phyloP scores from a whole-genome alignment of 2,329 filamentous ascomycete genomes.

The Fusarium sp. region DNA sequence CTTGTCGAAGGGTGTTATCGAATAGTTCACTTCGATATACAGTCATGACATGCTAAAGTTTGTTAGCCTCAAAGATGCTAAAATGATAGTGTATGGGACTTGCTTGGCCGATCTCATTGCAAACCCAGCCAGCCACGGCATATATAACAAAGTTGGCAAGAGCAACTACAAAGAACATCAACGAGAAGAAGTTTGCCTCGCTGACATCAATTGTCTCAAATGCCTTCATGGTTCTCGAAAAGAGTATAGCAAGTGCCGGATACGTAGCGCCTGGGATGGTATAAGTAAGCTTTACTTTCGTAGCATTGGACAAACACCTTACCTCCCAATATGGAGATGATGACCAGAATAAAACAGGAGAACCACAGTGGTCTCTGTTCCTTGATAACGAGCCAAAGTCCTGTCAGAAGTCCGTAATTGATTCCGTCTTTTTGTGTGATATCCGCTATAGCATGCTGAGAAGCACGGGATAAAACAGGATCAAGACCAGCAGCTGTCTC shows the following conservation, averaged over 20 bases:
- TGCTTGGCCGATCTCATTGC: constrained; percentile 53
- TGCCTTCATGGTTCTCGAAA: constrained; percentile 54
- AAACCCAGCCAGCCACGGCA: constrained; percentile 50
- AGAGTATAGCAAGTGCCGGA: constrained; percentile 55
- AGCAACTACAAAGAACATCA: constrained; percentile 68
- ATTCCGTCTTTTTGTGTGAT: constrained; percentile 10
- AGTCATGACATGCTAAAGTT: constrained; percentile 46
- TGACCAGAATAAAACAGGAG: constrained; percentile 28
- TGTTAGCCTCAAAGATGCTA: neutral
- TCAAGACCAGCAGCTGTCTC: constrained; percentile 49
- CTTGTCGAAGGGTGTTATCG: constrained; percentile 64
- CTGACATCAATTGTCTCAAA: constrained; percentile 49
- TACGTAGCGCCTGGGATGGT: constrained; percentile 50
- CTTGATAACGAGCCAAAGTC: constrained; percentile 46
- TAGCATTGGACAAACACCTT: neutral
- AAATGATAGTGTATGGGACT: neutral
- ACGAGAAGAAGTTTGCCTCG: constrained; percentile 62
- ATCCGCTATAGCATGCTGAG: constrained; percentile 36
- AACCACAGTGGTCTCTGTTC: constrained; percentile 48
- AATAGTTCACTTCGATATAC: constrained; percentile 57
- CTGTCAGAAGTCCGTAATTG: constrained; percentile 45
- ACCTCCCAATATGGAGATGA: constrained; percentile 47
- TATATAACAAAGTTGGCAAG: constrained; percentile 59
- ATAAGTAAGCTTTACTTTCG: neutral
- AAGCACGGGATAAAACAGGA: constrained; percentile 33